Evolutionary conservation across 225 moss, liverwort and hornwort species (phyloP).

Genomic region (Anthoceros angustus): DNA sequence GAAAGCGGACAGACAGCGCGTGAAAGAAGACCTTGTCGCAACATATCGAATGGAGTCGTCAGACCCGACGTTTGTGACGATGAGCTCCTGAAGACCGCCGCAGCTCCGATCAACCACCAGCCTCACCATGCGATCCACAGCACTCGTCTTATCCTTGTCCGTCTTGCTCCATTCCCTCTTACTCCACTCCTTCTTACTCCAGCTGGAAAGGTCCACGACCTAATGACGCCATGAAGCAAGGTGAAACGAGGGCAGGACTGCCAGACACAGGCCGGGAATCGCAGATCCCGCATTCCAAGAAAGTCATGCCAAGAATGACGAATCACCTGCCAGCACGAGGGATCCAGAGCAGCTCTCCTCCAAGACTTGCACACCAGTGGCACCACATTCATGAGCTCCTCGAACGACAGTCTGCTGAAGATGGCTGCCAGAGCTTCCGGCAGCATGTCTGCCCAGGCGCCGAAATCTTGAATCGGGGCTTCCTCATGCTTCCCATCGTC

Average conservation of each 20-base stretch:
- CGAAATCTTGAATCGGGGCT: not conserved
- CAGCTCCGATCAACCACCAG: constrained; percentile 10
- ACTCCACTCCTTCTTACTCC: not conserved
- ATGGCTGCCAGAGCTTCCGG: constrained; percentile 13
- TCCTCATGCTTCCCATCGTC: not conserved
- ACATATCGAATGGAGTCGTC: constrained; percentile 11
- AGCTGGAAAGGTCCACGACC: constrained; percentile 1
- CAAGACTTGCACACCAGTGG: constrained; percentile 15
- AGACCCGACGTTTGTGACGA: constrained; percentile 8
- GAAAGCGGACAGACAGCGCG: not conserved
- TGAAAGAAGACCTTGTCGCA: constrained; percentile 3
- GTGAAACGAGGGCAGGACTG: not conserved
- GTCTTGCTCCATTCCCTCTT: constrained; percentile 7
- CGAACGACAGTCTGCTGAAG: constrained; percentile 11
- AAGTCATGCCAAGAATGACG: not conserved
- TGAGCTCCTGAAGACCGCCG: constrained; percentile 10
- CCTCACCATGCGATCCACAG: constrained; percentile 12
- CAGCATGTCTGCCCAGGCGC: constrained; percentile 13
- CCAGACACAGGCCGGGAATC: not conserved
- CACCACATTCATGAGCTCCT: constrained; percentile 11
- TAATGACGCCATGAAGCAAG: not conserved
- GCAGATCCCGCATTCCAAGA: not conserved
- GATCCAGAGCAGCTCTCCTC: constrained; percentile 12
- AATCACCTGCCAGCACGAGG: constrained; percentile 13
- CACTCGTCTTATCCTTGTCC: not conserved